Conservation (phyloP, 192 early-diverging fungal species). For the Backusella liffmaniae region DNA sequence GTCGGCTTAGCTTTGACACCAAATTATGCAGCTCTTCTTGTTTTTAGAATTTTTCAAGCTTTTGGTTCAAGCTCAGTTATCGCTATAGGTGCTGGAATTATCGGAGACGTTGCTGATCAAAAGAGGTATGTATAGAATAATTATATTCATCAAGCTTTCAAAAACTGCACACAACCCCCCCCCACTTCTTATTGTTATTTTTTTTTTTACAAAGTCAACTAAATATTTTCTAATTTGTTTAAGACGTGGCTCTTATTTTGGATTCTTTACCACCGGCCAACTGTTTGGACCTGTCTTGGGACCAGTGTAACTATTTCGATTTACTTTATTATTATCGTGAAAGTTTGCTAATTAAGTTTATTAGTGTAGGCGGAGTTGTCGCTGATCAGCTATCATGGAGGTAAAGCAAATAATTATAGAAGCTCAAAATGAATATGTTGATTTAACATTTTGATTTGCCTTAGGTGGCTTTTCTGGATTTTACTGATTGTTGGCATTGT, state of each 20-base stretch:
- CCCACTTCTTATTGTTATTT: no score
- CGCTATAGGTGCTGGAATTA: slow-evolving; percentile 23
- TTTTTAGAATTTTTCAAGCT: slow-evolving; percentile 34
- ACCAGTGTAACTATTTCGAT: slow-evolving; percentile 34
- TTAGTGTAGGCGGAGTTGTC: neutral
- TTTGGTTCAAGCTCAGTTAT: slow-evolving; percentile 35
- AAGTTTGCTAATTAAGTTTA: neutral
- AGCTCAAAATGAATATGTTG: no score
- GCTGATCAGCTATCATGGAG: neutral
- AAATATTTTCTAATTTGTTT: neutral
- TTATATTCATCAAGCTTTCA: no score
- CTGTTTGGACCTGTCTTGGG: slow-evolving; percentile 20
- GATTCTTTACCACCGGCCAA: neutral
- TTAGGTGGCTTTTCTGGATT: slow-evolving; percentile 43
- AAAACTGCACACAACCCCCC: no score
- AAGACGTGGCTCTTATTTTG: neutral
- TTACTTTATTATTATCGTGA: no score
- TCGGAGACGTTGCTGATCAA: slow-evolving; percentile 18
- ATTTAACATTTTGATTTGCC: neutral
- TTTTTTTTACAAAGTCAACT: no score
- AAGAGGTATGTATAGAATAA: neutral
- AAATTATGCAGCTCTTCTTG: slow-evolving; percentile 25
- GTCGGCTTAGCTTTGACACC: slow-evolving; percentile 23
- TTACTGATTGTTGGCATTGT: slow-evolving; percentile 29
- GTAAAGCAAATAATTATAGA: neutral